phyloP scores from a whole-genome alignment of 441 rosid species.

The Pelargonium citronellum region DNA sequence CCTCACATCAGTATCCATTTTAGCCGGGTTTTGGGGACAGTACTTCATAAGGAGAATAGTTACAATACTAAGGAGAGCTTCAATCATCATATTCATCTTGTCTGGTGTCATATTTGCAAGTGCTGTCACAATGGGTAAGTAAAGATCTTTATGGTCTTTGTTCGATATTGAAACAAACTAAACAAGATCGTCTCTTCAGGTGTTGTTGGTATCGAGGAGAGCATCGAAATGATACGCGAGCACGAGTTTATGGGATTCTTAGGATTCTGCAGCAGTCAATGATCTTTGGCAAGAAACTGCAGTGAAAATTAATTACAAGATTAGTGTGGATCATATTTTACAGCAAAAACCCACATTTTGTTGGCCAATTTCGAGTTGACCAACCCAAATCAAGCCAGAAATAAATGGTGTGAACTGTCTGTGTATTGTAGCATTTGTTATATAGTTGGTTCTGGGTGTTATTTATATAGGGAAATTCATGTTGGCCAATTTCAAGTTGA shows the following conservation, averaged over 20 bases:
- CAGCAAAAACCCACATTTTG: too few species aligned
- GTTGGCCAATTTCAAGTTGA: not conserved
- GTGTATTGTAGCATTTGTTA: too few species aligned
- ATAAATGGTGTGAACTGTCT: too few species aligned
- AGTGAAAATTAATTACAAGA: not conserved
- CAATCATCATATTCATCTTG: conserved; percentile 62
- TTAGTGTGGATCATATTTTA: too few species aligned
- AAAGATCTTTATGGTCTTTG: too few species aligned
- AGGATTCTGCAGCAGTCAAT: conserved; percentile 65
- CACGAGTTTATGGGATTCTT: conserved; percentile 90
- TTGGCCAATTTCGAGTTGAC: too few species aligned
- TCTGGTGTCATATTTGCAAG: conserved; percentile 56
- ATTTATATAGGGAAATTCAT: not conserved
- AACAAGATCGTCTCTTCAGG: conserved; percentile 55
- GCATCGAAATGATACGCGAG: conserved; percentile 55
- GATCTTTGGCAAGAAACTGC: conserved; percentile 30
- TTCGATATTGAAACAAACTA: too few species aligned
- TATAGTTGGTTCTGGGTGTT: too few species aligned
- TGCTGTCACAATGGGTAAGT: conserved; percentile 51
- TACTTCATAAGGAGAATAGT: conserved; percentile 51
- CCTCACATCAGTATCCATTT: conserved; percentile 42
- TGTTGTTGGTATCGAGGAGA: conserved; percentile 54
- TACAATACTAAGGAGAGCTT: conserved; percentile 47
- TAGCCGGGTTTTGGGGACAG: conserved; percentile 55
- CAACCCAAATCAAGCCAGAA: too few species aligned